Evolutionary conservation across 306 rosid species (phyloP).

Genomic region (Coriaria nepalensis): DNA sequence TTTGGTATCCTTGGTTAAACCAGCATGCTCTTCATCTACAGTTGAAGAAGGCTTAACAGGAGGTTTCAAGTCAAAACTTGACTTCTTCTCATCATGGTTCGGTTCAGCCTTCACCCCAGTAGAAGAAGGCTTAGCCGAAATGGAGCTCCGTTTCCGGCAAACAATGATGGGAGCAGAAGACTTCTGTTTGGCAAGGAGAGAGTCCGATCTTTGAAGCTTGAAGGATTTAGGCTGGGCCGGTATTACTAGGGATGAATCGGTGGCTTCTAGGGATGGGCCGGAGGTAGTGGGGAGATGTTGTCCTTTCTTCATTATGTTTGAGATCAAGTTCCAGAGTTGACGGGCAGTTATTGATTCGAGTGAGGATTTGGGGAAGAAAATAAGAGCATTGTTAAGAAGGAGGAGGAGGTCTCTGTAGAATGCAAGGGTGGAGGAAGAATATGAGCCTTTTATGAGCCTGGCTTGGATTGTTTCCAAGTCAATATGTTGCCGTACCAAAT

Average conservation of each 20-base stretch:
- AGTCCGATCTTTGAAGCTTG: slow-evolving; percentile 27
- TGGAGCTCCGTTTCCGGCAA: slow-evolving; percentile 59
- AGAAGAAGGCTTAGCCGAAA: slow-evolving; percentile 33
- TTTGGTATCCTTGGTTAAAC: slow-evolving; percentile 18
- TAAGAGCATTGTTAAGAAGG: slow-evolving; percentile 42
- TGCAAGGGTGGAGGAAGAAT: slow-evolving; percentile 25
- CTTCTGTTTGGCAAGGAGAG: slow-evolving; percentile 42
- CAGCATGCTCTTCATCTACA: slow-evolving; percentile 24
- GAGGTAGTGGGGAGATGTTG: slow-evolving; percentile 11
- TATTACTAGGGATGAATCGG: slow-evolving; percentile 21
- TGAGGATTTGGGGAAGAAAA: slow-evolving; percentile 48
- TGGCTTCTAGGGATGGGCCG: slow-evolving; percentile 18
- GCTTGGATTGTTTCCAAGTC: slow-evolving; percentile 45
- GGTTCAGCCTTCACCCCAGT: slow-evolving; percentile 32
- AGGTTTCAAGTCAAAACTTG: slow-evolving; percentile 30
- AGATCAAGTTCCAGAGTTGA: slow-evolving; percentile 30
- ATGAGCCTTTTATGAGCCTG: slow-evolving; percentile 36
- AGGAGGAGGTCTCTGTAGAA: slow-evolving; percentile 57
- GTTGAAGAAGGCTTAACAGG: slow-evolving; percentile 22
- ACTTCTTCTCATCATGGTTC: slow-evolving; percentile 25
- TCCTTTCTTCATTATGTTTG: slow-evolving; percentile 28
- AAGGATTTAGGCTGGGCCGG: slow-evolving; percentile 19
- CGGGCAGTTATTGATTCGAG: slow-evolving; percentile 26
- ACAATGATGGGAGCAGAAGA: slow-evolving; percentile 53
- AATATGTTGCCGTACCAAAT: slow-evolving; percentile 38